phyloP scores from a whole-genome alignment of 2,329 filamentous ascomycete genomes.

The Blumeria hordei region DNA sequence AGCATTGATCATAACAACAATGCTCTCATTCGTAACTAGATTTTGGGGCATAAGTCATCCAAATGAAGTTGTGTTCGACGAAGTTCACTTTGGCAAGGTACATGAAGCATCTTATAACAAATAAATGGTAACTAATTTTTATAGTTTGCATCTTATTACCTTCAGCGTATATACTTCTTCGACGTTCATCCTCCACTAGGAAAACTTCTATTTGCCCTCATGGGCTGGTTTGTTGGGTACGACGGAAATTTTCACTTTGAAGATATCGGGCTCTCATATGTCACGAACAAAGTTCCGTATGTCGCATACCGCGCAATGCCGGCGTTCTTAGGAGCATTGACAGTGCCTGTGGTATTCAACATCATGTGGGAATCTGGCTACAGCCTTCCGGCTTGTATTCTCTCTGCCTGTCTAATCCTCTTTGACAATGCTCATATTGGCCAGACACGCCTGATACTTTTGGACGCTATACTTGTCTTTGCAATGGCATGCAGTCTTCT shows the following conservation, averaged over 20 bases:
- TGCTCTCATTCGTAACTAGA: slow-evolving; percentile 67
- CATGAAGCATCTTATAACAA: neutral
- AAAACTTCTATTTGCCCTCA: slow-evolving; percentile 90
- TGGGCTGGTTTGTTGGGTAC: slow-evolving; percentile 94
- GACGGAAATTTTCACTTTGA: slow-evolving; percentile 96
- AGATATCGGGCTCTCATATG: slow-evolving; percentile 97
- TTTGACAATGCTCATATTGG: slow-evolving; percentile 97
- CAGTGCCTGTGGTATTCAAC: slow-evolving; percentile 77
- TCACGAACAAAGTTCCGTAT: slow-evolving; percentile 90
- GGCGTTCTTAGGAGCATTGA: slow-evolving; percentile 73
- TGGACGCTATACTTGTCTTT: slow-evolving; percentile 82
- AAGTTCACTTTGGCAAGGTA: slow-evolving; percentile 99
- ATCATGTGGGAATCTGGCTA: slow-evolving; percentile 99
- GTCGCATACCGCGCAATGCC: slow-evolving; percentile 88
- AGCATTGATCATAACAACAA: slow-evolving; percentile 51
- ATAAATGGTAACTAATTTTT: slow-evolving; percentile 3
- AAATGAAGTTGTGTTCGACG: slow-evolving; percentile 92
- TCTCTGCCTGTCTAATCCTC: slow-evolving; percentile 66
- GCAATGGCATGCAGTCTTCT: slow-evolving; percentile 90
- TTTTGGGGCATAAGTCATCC: slow-evolving; percentile 95
- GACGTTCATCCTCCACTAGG: slow-evolving; percentile 96
- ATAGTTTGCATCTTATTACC: slow-evolving; percentile 57
- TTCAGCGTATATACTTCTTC: slow-evolving; percentile 97
- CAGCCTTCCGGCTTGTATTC: slow-evolving; percentile 72
- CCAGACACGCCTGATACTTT: slow-evolving; percentile 80